A percentile compares a stretch with the other conserved stretches of the same genome.
Conservation (phyloP, 305 asterid species). For the Andrographis paniculata region DNA sequence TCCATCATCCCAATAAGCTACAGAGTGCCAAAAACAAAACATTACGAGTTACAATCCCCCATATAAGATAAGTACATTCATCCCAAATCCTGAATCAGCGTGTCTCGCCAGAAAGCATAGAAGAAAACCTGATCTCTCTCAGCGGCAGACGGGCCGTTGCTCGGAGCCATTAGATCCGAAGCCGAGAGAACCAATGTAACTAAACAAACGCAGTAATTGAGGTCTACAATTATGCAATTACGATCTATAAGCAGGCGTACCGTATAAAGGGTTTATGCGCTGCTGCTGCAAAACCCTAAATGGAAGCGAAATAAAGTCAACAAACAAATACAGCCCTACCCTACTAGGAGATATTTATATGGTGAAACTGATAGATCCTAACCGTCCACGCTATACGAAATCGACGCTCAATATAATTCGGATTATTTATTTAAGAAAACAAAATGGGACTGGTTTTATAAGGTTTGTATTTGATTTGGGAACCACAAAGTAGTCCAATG, state of each 20-base stretch:
- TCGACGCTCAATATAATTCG: no score
- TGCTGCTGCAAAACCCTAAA: not conserved
- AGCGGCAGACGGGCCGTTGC: not conserved
- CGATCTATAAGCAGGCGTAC: not conserved
- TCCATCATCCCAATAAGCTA: not conserved
- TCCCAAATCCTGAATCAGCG: no score
- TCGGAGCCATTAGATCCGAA: not conserved
- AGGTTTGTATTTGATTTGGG: no score
- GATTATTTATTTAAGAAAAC: no score
- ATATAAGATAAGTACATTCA: no score
- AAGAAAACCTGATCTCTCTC: slow-evolving; percentile 19
- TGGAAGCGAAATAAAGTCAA: not conserved
- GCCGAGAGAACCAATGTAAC: not conserved
- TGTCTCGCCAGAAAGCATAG: no score
- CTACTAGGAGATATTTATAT: not conserved
- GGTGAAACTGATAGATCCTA: no score
- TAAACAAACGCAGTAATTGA: not conserved
- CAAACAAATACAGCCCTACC: not conserved
- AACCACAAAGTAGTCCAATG: no score
- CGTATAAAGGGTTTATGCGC: not conserved
- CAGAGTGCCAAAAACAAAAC: no score
- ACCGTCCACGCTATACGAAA: no score
- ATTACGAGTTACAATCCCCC: no score
- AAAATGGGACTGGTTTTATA: no score
- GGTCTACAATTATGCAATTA: not conserved